phyloP scores from a whole-genome alignment of 1,139 yeast species.

The Pichia sp. region DNA sequence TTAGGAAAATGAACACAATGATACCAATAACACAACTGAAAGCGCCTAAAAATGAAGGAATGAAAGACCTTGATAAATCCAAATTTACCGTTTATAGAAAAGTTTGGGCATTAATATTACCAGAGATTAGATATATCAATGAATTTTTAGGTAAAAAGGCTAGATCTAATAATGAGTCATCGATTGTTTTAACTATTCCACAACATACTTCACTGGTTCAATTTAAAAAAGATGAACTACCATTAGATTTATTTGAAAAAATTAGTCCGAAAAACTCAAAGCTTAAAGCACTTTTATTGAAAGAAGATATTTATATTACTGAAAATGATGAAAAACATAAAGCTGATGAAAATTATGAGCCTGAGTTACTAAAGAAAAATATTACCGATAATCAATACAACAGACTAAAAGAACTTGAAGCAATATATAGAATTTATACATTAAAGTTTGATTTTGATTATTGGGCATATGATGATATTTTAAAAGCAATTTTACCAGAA shows the following conservation, averaged over 20 bases:
- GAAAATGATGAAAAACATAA: conserved; percentile 32
- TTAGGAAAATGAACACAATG: conserved; percentile 12
- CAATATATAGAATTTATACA: conserved; percentile 46
- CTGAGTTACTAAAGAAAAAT: conserved; percentile 18
- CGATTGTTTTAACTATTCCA: conserved; percentile 55
- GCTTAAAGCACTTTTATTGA: conserved; percentile 58
- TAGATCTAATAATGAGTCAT: conserved; percentile 30
- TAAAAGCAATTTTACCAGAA: conserved; percentile 71
- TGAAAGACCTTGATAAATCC: conserved; percentile 59
- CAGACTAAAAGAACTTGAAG: conserved; percentile 42
- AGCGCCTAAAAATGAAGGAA: conserved; percentile 68
- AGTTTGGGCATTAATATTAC: conserved; percentile 61
- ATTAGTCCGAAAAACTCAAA: conserved; percentile 27
- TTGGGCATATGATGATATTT: conserved; percentile 87
- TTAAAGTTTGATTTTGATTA: conserved; percentile 61
- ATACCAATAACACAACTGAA: conserved; percentile 10
- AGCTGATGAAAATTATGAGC: conserved; percentile 7
- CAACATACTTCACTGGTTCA: conserved; percentile 60
- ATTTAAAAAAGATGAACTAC: conserved; percentile 5
- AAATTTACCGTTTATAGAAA: conserved; percentile 53
- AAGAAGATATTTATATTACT: conserved; percentile 42
- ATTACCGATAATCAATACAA: conserved; percentile 40
- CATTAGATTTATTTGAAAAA: conserved; percentile 18
- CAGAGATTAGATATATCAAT: conserved; percentile 59
- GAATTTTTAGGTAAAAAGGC: conserved; percentile 34